phyloP scores from a whole-genome alignment of 2,329 filamentous ascomycete species.

The Trichoderma atroviride region DNA sequence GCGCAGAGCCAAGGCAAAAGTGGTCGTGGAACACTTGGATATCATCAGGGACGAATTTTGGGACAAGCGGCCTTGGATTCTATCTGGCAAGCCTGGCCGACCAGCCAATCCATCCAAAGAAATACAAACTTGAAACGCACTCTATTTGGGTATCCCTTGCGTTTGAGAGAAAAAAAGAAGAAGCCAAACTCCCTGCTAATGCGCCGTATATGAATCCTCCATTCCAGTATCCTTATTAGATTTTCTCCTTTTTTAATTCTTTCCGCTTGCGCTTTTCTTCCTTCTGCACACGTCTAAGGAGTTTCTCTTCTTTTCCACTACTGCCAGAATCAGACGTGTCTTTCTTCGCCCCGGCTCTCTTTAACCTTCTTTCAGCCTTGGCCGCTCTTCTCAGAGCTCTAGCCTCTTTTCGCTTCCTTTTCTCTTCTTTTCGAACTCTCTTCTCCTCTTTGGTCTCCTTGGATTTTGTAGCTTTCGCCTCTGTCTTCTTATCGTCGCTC shows the following conservation, averaged over 20 bases:
- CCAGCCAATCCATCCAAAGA: constrained; percentile 67
- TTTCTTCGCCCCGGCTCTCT: constrained; percentile 32
- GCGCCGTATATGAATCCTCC: neutral
- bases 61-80: constrained; percentile 80
- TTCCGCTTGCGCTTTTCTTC: constrained; percentile 46
- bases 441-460: constrained; percentile 33
- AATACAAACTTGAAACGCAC: constrained; percentile 40
- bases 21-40: constrained; percentile 84
- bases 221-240: neutral
- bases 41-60: constrained; percentile 97
- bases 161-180: constrained; percentile 29
- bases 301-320: constrained; percentile 48
- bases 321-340: constrained; percentile 37
- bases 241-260: constrained; percentile 35
- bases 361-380: constrained; percentile 35
- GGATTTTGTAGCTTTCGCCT: constrained; percentile 27
- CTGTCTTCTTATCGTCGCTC: constrained; percentile 37
- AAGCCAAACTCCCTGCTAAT: constrained; percentile 36
- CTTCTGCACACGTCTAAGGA: constrained; percentile 47
- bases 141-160: constrained; percentile 38
- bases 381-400: constrained; percentile 25
- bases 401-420: constrained; percentile 38
- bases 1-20: constrained; percentile 73
- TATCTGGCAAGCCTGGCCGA: constrained; percentile 70
- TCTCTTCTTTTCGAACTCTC: constrained; percentile 32